These are phyloP conservation scores for Aspergillus japonicus DNA, from an alignment of 2,329 filamentous ascomycete species.

Conservation along the genomic window DNA sequence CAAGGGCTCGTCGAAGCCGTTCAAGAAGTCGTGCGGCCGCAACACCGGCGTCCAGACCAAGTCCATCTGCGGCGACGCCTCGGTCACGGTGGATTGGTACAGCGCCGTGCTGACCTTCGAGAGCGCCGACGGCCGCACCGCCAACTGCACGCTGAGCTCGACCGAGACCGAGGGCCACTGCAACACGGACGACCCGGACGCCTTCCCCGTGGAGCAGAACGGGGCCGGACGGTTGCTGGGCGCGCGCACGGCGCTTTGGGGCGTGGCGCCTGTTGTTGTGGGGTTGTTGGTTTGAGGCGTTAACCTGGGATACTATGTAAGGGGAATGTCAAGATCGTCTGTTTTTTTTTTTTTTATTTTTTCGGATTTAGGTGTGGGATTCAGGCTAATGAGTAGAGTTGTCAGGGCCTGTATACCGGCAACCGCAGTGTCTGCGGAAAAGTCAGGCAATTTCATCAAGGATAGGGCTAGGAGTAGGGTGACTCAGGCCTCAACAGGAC, in stretches of 20 bases:
- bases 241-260: conserved; percentile 6
- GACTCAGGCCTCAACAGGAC: too few species aligned
- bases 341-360: too few species aligned
- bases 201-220: conserved; percentile 9
- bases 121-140: conserved; percentile 6
- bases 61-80: conserved; percentile 8
- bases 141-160: conserved; percentile 16
- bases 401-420: too few species aligned
- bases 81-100: conserved; percentile 14
- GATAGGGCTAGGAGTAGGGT: too few species aligned
- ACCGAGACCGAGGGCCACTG: conserved; percentile 11
- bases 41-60: conserved; percentile 24
- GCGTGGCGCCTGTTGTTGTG: conserved; percentile 9
- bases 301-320: too few species aligned
- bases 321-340: too few species aligned
- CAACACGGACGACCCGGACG: conserved; percentile 12
- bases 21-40: conserved; percentile 21
- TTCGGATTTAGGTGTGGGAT: too few species aligned
- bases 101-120: conserved; percentile 12
- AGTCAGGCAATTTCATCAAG: too few species aligned
- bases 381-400: too few species aligned
- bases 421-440: too few species aligned
- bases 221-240: conserved; percentile 4
- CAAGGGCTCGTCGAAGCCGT: conserved; percentile 17
- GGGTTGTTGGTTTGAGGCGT: conserved; percentile 6